Conservation (phyloP, 1,139 yeast species). For the Hemisphaericaspora xylanilytica region DNA sequence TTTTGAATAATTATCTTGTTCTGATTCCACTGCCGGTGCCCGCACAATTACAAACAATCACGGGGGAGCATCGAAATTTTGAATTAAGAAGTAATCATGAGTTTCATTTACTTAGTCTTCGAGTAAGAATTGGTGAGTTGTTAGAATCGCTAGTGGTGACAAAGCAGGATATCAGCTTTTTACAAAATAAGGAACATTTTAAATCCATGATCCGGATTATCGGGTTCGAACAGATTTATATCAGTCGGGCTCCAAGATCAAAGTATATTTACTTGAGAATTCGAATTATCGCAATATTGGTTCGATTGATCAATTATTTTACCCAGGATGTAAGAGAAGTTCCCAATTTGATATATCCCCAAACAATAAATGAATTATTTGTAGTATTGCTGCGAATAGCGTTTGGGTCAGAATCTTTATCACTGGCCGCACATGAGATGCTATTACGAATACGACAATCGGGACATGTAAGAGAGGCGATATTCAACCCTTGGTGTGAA, state of each 20-base stretch:
- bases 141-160: constrained; percentile 43
- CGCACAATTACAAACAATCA: constrained; percentile 10
- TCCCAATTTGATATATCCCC: constrained; percentile 37
- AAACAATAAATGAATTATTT: constrained; percentile 46
- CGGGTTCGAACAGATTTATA: constrained; percentile 50
- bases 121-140: constrained; percentile 41
- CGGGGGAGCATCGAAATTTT: constrained; percentile 12
- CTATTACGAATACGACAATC: constrained; percentile 27
- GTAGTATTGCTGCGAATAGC: constrained; percentile 58
- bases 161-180: constrained; percentile 27
- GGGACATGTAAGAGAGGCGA: constrained; percentile 20
- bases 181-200: constrained; percentile 38
- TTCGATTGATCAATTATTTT: constrained; percentile 33
- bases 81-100: constrained; percentile 38
- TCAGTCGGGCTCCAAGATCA: constrained; percentile 49
- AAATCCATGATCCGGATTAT: constrained; percentile 46
- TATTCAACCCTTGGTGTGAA: constrained; percentile 47
- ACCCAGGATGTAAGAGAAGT: constrained; percentile 28
- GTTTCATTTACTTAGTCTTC: constrained; percentile 36
- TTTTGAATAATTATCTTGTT: constrained; percentile 25
- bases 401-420: constrained; percentile 45
- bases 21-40: constrained; percentile 34
- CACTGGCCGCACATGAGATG: constrained; percentile 34
- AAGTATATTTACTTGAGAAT: constrained; percentile 39
- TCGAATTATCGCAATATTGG: constrained; percentile 39